Evolutionary conservation across 1,284 basidiomycete species (phyloP), one percentile per base, ranked within the genome.

Genomic region (Ceratobasidium sp.): DNA sequence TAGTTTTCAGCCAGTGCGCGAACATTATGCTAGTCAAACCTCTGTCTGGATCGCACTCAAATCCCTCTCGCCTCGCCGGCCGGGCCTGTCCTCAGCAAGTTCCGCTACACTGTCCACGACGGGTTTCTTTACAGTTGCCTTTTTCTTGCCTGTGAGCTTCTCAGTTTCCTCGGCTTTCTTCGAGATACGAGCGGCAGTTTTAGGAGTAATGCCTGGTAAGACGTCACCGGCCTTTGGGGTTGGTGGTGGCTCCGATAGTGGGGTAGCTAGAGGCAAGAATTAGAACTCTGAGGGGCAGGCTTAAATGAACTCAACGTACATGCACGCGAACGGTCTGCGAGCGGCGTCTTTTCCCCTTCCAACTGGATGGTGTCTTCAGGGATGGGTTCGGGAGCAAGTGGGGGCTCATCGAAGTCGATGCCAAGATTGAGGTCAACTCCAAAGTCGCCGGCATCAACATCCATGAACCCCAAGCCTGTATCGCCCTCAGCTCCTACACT

Each of bases 51-150:
- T 95, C 67, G 85, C 85, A 64, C 87, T 88, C 75, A 91, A 86
- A 79, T 93, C 90, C 77, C 85, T 83, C 33, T 85, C 83, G 48
- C 86, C 83, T 30, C 86, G 84, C 14, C 86, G 84, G 51, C 85
- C 88, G 7, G 81, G 18, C 85, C 86, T 36, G 82, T 86, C 88
- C 73, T 90, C 88, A n/a, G 86, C 83, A 33, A 96, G 85, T 81
- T 96, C 94, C 2, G 92, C 94, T 54, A 93, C 87, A 14, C 87
- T 85, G 79, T 96, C 84, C 38, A 86, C 81, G 73, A 85, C 82
- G 58, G 81, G 80, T 71, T 79, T 80, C 81, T 77, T 76, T 78
- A 79, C 89, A 72, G 92, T 89, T 73, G 93, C 92, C 77, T 90
- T 90, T 78, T 89, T 92, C 83, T 88, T 90, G 77, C 89, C 87